Evolutionary conservation across 768 basidiomycete species (phyloP).

Genomic region (Boletales sp.): DNA sequence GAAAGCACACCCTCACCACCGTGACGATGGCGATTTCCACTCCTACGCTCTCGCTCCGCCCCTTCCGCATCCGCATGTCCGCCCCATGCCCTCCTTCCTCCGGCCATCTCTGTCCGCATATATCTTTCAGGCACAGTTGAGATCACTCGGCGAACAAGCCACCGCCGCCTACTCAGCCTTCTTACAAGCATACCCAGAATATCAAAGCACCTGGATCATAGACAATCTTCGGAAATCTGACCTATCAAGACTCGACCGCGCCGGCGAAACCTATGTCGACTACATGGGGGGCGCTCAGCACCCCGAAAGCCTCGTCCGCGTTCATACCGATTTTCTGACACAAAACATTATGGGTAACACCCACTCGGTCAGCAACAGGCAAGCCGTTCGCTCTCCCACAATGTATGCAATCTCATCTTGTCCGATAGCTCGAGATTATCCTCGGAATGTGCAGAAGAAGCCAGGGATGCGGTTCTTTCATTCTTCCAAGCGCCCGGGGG

Average conservation of each 20-base stretch:
- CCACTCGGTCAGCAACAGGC: conserved; percentile 82
- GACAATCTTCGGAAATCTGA: conserved; percentile 65
- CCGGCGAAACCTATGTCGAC: conserved; percentile 76
- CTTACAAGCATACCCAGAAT: conserved; percentile 47
- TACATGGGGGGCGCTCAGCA: conserved; percentile 85
- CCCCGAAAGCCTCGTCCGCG: conserved; percentile 70
- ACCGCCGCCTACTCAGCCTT: conserved; percentile 47
- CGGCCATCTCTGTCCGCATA: conserved; percentile 18
- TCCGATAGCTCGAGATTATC: conserved; percentile 64
- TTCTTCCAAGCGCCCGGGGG: conserved; percentile 75
- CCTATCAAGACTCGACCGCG: conserved; percentile 53
- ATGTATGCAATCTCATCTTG: background rate
- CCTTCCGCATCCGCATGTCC: background rate
- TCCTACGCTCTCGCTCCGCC: conserved; percentile 1
- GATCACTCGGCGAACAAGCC: conserved; percentile 32
- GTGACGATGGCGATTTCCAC: conserved; percentile 5
- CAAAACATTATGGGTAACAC: conserved; percentile 74
- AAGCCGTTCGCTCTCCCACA: conserved; percentile 6
- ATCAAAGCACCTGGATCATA: conserved; percentile 65
- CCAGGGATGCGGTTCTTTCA: conserved; percentile 66
- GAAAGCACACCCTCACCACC: conserved; percentile 6
- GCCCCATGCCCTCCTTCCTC: background rate
- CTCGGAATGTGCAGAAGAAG: conserved; percentile 60
- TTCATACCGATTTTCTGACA: conserved; percentile 67
- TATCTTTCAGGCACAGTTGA: conserved; percentile 24